These are phyloP conservation scores for Malassezia equina DNA, from an alignment of 1,284 basidiomycete species.

Conservation along the genomic window DNA sequence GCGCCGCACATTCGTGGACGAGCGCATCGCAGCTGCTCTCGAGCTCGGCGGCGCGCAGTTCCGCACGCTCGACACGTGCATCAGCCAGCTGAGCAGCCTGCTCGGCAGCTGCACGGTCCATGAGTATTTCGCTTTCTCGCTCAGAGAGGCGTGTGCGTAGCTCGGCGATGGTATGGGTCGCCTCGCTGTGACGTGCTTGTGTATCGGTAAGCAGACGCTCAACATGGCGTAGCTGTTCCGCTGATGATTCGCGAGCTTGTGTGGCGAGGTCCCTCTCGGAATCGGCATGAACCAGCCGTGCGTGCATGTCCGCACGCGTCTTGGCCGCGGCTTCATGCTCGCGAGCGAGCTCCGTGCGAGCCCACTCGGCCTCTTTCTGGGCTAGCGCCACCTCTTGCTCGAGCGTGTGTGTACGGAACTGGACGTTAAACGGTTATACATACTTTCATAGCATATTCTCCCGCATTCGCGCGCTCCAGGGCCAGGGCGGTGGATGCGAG, in stretches of 20 bases:
- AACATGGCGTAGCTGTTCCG: constrained; percentile 60
- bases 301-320: constrained; percentile 57
- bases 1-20: constrained; percentile 59
- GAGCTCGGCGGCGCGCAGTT: constrained; percentile 64
- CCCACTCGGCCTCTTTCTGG: constrained; percentile 61
- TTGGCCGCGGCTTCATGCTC: constrained; percentile 25
- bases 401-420: constrained; percentile 71
- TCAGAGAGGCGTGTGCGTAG: constrained; percentile 64
- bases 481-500: constrained; percentile 28
- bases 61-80: constrained; percentile 66
- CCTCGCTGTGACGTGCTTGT: constrained; percentile 60
- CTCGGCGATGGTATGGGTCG: constrained; percentile 61
- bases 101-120: constrained; percentile 62
- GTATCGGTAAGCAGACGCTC: constrained; percentile 62
- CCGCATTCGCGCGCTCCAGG: constrained; percentile 29
- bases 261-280: constrained; percentile 60
- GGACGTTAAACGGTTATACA: constrained; percentile 2
- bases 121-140: constrained; percentile 65
- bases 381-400: constrained; percentile 66
- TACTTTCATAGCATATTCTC: constrained; percentile 31
- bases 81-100: constrained; percentile 69
- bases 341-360: constrained; percentile 32
- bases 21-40: constrained; percentile 67
- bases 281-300: constrained; percentile 56
- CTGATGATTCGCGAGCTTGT: constrained; percentile 57